phyloP scores from a whole-genome alignment of 805 yeast genomes.

The Saccharomycopsis oosterbeekiorum region DNA sequence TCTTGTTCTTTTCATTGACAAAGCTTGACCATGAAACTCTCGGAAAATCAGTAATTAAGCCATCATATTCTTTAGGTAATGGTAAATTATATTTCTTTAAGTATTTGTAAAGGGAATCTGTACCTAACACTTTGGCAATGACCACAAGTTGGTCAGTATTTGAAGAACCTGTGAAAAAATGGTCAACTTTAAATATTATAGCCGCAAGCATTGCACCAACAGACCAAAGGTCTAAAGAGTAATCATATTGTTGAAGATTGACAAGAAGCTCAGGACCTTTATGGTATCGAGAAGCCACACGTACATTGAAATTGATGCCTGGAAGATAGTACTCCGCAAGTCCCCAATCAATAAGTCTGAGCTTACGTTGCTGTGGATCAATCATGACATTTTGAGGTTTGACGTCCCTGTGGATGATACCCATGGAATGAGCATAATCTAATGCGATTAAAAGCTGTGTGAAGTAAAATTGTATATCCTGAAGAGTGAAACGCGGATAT shows the following conservation, averaged over 20 bases:
- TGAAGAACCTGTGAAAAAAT: slow-evolving; percentile 85
- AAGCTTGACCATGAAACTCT: slow-evolving; percentile 83
- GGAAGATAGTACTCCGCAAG: slow-evolving; percentile 89
- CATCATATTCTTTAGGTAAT: slow-evolving; percentile 67
- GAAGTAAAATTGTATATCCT: slow-evolving; percentile 77
- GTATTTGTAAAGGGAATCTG: slow-evolving; percentile 65
- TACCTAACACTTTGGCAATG: slow-evolving; percentile 79
- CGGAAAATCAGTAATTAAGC: slow-evolving; percentile 56
- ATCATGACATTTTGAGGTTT: slow-evolving; percentile 96
- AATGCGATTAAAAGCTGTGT: slow-evolving; percentile 72
- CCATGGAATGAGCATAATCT: slow-evolving; percentile 88
- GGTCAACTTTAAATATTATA: slow-evolving; percentile 81
- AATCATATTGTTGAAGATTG: slow-evolving; percentile 80
- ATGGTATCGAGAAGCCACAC: slow-evolving; percentile 88
- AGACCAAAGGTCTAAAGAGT: slow-evolving; percentile 88
- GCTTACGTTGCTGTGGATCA: slow-evolving; percentile 59
- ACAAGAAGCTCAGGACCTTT: slow-evolving; percentile 90
- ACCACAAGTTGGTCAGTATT: slow-evolving; percentile 88
- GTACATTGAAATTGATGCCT: slow-evolving; percentile 79
- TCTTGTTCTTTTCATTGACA: slow-evolving; percentile 58
- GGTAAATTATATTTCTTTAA: slow-evolving; percentile 60
- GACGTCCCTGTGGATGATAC: slow-evolving; percentile 92
- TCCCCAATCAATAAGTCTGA: slow-evolving; percentile 92
- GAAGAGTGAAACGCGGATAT: slow-evolving; percentile 66
- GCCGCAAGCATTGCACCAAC: slow-evolving; percentile 91